Conservation (phyloP, 192 early-diverging fungal genomes). For the Backusella luteola region DNA sequence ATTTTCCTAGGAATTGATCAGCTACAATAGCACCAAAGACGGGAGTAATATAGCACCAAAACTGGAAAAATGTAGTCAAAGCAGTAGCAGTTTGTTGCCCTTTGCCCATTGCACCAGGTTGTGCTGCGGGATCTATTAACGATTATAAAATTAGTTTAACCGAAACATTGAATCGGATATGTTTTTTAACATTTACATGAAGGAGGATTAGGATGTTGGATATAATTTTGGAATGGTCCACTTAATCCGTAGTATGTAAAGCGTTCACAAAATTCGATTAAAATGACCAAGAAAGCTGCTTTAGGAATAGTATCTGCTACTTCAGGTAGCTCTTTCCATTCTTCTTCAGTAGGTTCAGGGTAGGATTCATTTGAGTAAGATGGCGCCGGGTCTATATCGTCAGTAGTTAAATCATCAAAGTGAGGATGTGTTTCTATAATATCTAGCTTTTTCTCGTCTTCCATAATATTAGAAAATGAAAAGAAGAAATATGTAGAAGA, state of each 20-base stretch:
- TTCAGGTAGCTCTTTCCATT: conserved; percentile 53
- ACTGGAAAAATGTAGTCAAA: conserved; percentile 52
- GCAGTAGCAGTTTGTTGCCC: conserved; percentile 57
- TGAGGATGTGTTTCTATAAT: not conserved
- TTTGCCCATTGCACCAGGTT: conserved; percentile 50
- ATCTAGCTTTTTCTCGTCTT: conserved; percentile 7
- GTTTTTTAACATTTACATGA: conserved; percentile 25
- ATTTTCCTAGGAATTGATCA: conserved; percentile 76
- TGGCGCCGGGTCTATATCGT: not conserved
- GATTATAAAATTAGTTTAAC: not conserved
- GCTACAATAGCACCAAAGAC: conserved; percentile 66
- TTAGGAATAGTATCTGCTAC: conserved; percentile 62
- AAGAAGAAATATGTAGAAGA: not conserved
- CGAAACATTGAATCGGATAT: not conserved
- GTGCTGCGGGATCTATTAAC: conserved; percentile 31
- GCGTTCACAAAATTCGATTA: conserved; percentile 64
- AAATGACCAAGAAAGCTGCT: conserved; percentile 52
- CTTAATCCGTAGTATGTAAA: conserved; percentile 65
- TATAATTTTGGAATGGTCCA: conserved; percentile 51
- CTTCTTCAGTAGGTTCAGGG: conserved; percentile 56
- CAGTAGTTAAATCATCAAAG: not conserved
- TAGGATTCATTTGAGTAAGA: not conserved
- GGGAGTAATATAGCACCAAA: conserved; percentile 49
- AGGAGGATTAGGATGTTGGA: conserved; percentile 25
- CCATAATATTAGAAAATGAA: not conserved